phyloP scores from a whole-genome alignment of 805 yeast genomes.

The Starmerella lactis-condensi region DNA sequence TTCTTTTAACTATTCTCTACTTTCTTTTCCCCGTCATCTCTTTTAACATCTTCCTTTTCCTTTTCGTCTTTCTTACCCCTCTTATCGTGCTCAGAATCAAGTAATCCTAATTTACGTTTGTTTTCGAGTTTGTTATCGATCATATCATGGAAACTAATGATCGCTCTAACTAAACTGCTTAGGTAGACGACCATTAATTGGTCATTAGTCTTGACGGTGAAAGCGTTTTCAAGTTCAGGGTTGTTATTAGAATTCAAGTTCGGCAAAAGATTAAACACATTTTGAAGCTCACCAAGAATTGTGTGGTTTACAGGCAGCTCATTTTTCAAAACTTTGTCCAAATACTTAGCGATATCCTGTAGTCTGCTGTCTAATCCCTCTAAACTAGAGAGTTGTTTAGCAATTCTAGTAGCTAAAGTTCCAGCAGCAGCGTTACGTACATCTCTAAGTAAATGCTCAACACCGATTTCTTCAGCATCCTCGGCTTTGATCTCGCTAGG shows the following conservation, averaged over 20 bases:
- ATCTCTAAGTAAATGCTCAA: conserved; percentile 85
- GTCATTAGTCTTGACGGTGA: conserved; percentile 85
- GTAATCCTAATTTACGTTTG: conserved; percentile 26
- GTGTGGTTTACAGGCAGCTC: conserved; percentile 75
- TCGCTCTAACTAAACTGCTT: conserved; percentile 75
- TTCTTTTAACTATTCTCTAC: too few species aligned
- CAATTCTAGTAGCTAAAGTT: conserved; percentile 63
- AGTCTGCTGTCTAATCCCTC: conserved; percentile 70
- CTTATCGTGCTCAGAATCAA: background rate
- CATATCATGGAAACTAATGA: conserved; percentile 88
- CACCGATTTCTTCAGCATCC: conserved; percentile 98
- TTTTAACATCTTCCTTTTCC: conserved; percentile 2
- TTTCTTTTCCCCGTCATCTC: too few species aligned
- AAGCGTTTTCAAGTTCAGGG: conserved; percentile 43
- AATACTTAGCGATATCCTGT: conserved; percentile 55
- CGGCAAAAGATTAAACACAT: conserved; percentile 82
- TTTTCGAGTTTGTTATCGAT: conserved; percentile 90
- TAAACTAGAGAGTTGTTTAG: conserved; percentile 74
- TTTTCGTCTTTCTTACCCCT: conserved; percentile 4
- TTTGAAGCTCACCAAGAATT: conserved; percentile 82
- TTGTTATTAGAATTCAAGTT: conserved; percentile 32
- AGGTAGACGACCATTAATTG: conserved; percentile 88
- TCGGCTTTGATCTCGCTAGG: conserved; percentile 91
- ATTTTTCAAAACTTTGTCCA: conserved; percentile 52
- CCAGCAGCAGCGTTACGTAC: conserved; percentile 96